Percentiles rank a stretch among this genome's conserved stretches.
Evolutionary conservation across 2,329 filamentous ascomycete species (phyloP).

Genomic region (Alternaria gaisen): DNA sequence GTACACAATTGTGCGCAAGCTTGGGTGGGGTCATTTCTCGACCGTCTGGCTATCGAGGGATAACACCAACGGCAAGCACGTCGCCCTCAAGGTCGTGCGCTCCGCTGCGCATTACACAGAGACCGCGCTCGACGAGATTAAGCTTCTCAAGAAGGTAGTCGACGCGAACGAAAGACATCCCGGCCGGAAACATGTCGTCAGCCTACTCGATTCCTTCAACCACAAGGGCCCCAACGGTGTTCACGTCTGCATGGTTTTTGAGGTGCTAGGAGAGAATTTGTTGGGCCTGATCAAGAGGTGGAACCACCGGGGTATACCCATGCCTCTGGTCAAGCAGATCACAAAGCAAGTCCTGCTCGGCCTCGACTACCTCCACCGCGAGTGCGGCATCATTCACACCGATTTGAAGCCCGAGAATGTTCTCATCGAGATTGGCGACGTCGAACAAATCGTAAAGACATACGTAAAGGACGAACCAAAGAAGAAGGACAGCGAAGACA

Average conservation of each 20-base stretch:
- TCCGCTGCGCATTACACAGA: constrained; percentile 99
- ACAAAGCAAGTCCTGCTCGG: constrained; percentile 97
- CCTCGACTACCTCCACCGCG: constrained; percentile 93
- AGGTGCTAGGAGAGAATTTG: constrained; percentile 94
- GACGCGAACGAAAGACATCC: constrained; percentile 94
- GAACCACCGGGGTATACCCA: constrained; percentile 97
- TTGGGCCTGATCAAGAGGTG: constrained; percentile 96
- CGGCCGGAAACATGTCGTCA: constrained; percentile 93
- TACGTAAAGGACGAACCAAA: constrained; percentile 82
- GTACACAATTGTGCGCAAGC: constrained; percentile 94
- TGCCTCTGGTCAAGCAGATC: constrained; percentile 97
- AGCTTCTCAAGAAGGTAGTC: constrained; percentile 95
- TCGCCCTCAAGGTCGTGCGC: constrained; percentile 96
- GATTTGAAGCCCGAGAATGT: constrained; percentile 98
- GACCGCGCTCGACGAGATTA: constrained; percentile 98
- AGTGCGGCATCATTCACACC: constrained; percentile 99
- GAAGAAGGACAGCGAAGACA: constrained; percentile 79
- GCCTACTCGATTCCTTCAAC: constrained; percentile 94
- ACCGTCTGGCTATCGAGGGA: constrained; percentile 89
- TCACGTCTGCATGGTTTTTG: constrained; percentile 99
- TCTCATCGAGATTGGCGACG: constrained; percentile 97
- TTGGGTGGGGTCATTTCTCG: constrained; percentile 99
- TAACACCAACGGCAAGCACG: constrained; percentile 88
- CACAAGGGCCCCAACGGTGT: constrained; percentile 96
- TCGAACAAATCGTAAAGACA: constrained; percentile 97